Evolutionary conservation across 495 filamentous ascomycete species (phyloP), one percentile per base, ranked within the genome.

Genomic region (Neurospora pannonica): DNA sequence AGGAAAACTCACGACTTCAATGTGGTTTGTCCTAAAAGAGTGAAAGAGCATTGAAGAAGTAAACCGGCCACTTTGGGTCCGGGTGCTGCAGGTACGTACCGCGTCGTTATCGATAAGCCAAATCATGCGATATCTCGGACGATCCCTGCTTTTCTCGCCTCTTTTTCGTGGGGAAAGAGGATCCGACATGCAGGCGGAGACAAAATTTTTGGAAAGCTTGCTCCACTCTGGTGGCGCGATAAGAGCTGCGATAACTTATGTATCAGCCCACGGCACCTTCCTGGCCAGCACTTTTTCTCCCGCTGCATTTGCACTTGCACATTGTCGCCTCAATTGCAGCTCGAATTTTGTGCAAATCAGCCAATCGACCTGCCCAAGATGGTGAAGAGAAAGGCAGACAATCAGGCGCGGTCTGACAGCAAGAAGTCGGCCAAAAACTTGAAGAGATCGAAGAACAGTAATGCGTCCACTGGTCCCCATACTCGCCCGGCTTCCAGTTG

Each of bases 361-460:
- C 54, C 80, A 81, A 83, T 84, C 80, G 74, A 34, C 28, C 28
- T 67, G 24, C 28, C 43, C 9, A 13, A 74, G 72, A 82, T 74
- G 37, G 86, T 86, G 84, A 87, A 87, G 81, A 84, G 85, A 80
- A 86, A 86, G 75, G 85, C 84, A 37, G 79, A 67, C 6, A 67
- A 67, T 67, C 54, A 83, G 19, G 72, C 77, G n/a, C 72, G 81
- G 60, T 78, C 76, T 71, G 78, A 72, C 48, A 74, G 74, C 75
- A 82, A 82, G 75, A 83, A 82, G 74, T 78, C 82, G 39, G 21
- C 71, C 71, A 85, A 84, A 6, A 67, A 34, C 11, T 15, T 67
- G 71, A 86, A 85, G 79, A 83, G 82, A 72, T 77, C 81, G 74
- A 86, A 85, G 78, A 83, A 79, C 77, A 75, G 85, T 87, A 81